Conservation (phyloP, 306 rosid species). For the Vicia villosa region DNA sequence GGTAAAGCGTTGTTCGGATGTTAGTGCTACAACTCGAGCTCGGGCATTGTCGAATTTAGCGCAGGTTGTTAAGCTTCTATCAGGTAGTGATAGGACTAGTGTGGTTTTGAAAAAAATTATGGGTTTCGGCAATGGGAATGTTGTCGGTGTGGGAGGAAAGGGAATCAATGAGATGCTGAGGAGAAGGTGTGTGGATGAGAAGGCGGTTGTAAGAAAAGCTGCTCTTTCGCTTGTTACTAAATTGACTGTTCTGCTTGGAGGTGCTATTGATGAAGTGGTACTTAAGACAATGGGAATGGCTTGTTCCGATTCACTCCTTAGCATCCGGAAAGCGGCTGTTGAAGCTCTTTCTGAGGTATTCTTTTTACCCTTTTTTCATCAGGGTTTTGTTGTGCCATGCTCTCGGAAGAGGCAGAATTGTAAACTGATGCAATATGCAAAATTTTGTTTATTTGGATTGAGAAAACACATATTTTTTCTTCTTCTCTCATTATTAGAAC, state of each 20-base stretch:
- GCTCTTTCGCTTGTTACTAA: constrained; percentile 77
- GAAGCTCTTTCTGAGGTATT: constrained; percentile 80
- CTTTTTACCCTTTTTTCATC: constrained; percentile 1
- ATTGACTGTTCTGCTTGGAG: constrained; percentile 63
- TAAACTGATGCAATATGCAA: not conserved
- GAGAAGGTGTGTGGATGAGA: constrained; percentile 87
- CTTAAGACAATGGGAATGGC: constrained; percentile 80
- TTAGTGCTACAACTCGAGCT: constrained; percentile 60
- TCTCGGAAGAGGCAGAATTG: not conserved
- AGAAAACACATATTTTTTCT: not conserved
- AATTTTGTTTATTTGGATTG: not conserved
- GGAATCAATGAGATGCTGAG: constrained; percentile 56
- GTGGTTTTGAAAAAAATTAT: constrained; percentile 56
- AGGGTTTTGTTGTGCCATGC: not conserved
- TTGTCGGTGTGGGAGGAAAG: constrained; percentile 28
- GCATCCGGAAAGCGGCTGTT: constrained; percentile 82
- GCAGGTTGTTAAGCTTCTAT: constrained; percentile 65
- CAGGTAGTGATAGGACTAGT: constrained; percentile 43
- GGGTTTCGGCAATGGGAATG: constrained; percentile 56
- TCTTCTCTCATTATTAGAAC: not conserved
- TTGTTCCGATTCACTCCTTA: constrained; percentile 92
- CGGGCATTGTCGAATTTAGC: constrained; percentile 78
- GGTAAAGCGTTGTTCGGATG: constrained; percentile 82
- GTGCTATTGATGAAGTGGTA: constrained; percentile 74
- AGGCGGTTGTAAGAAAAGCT: constrained; percentile 88